phyloP scores from a whole-genome alignment of 23 red algal species.

The Agarophyton chilense region DNA sequence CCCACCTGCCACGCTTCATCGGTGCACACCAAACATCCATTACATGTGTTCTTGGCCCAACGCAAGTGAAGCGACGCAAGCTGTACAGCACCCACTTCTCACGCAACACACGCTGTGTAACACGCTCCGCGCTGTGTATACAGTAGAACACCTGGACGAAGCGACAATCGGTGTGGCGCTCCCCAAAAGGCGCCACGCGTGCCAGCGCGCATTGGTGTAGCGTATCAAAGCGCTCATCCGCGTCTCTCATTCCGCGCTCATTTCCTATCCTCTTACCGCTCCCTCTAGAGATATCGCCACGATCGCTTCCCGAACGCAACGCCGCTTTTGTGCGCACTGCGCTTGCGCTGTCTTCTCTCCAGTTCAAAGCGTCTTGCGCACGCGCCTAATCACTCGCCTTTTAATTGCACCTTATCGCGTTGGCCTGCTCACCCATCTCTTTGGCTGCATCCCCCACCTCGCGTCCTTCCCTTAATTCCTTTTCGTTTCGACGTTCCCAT shows the following conservation, averaged over 20 bases:
- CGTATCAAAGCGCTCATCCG: neutral
- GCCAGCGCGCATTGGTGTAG: neutral
- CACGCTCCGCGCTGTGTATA: too few relatives aligned
- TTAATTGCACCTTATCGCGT: neutral
- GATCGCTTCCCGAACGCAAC: neutral
- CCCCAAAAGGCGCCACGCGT: neutral
- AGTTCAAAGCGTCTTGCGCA: too few relatives aligned
- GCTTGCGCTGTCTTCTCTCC: neutral
- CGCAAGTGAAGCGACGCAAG: neutral
- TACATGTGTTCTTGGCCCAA: too few relatives aligned
- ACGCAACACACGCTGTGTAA: neutral
- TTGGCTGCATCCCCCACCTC: too few relatives aligned
- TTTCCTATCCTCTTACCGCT: neutral
- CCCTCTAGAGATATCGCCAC: too few relatives aligned
- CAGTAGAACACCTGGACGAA: too few relatives aligned
- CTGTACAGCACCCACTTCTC: neutral
- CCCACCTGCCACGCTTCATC: too few relatives aligned
- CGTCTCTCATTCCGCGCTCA: neutral
- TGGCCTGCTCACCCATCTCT: neutral
- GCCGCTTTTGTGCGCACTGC: neutral
- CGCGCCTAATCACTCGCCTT: neutral
- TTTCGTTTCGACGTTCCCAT: too few relatives aligned
- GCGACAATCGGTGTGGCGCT: neutral
- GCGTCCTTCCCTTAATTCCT: too few relatives aligned
- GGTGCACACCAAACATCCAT: too few relatives aligned